A percentile compares a stretch with the other conserved stretches of the same genome.
Conservation (phyloP, 768 basidiomycete species). For the Rhodotorula babjevae region DNA sequence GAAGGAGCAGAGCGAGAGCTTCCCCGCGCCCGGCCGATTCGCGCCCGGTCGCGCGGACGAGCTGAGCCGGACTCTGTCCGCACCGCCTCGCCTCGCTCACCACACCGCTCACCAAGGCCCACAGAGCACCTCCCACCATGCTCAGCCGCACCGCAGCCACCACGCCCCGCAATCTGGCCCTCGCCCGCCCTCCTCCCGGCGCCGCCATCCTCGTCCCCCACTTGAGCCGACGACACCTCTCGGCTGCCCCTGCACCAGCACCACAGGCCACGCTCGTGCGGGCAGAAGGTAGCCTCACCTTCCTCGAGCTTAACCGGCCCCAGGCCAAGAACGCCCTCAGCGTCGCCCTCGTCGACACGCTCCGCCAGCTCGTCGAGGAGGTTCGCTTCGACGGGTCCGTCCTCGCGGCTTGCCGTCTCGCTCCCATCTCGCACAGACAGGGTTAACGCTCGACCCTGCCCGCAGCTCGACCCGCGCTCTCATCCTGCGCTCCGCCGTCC, state of each 20-base stretch:
- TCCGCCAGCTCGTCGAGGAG: slow-evolving; percentile 22
- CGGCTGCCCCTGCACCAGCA: background rate
- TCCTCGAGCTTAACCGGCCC: slow-evolving; percentile 73
- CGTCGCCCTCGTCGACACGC: slow-evolving; percentile 59
- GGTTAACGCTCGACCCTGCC: no score
- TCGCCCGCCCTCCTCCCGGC: no score
- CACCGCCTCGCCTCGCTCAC: no score
- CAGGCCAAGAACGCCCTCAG: slow-evolving; percentile 85
- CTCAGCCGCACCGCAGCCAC: background rate
- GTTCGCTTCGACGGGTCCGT: slow-evolving; percentile 37
- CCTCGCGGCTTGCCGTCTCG: background rate
- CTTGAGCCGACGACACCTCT: background rate
- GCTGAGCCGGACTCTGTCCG: no score
- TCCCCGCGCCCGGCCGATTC: no score
- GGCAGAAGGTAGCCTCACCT: slow-evolving; percentile 55
- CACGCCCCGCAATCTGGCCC: background rate
- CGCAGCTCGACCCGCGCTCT: slow-evolving; percentile 64
- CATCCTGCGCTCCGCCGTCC: slow-evolving; percentile 71
- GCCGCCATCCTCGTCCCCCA: background rate
- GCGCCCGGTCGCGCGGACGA: no score
- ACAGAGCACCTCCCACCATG: background rate
- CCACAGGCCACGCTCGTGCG: slow-evolving; percentile 11
- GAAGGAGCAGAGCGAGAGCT: background rate
- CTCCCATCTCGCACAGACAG: background rate
- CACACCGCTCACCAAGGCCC: background rate